phyloP scores from a whole-genome alignment of 208 protist genomes.

The Wallacemonas rigidus region DNA sequence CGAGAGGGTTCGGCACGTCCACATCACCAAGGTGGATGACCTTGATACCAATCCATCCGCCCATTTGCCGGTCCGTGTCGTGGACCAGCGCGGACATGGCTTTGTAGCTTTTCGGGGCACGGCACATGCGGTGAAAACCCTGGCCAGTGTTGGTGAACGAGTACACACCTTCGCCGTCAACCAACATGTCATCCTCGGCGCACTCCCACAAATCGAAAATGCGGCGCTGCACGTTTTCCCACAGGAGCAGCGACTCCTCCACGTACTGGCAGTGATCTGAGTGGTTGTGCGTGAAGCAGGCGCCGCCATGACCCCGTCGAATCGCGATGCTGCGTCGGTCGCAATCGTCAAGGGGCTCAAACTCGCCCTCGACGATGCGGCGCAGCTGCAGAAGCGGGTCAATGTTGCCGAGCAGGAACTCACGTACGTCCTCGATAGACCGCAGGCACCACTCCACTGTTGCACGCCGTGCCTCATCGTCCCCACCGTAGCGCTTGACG shows the following conservation, averaged over 20 bases:
- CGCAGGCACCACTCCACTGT: slow-evolving; percentile 89
- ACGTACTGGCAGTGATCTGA: slow-evolving; percentile 95
- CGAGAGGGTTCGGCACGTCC: slow-evolving; percentile 97
- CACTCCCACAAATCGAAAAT: slow-evolving; percentile 95
- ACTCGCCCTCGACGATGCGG: slow-evolving; percentile 59
- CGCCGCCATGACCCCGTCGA: slow-evolving; percentile 58
- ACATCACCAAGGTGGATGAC: slow-evolving; percentile 97
- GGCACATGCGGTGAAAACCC: slow-evolving; percentile 95
- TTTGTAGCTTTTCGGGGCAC: slow-evolving; percentile 77
- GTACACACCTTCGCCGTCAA: slow-evolving; percentile 59
- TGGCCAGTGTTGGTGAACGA: slow-evolving; percentile 93
- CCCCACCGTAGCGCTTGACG: slow-evolving; percentile 51
- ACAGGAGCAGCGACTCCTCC: slow-evolving; percentile 94
- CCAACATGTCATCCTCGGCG: slow-evolving; percentile 94
- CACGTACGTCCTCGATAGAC: slow-evolving; percentile 94
- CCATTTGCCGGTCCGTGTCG: slow-evolving; percentile 75
- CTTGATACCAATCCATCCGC: slow-evolving; percentile 95
- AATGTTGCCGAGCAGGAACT: slow-evolving; percentile 87
- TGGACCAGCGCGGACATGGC: slow-evolving; percentile 85
- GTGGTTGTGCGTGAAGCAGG: slow-evolving; percentile 95
- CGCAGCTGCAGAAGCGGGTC: slow-evolving; percentile 68
- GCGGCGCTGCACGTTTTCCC: slow-evolving; percentile 91
- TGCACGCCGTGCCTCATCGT: slow-evolving; percentile 27
- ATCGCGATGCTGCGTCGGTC: slow-evolving; percentile 51
- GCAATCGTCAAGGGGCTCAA: slow-evolving; percentile 36